Percentiles rank a stretch among this genome's conserved stretches.
Conservation (phyloP, 768 basidiomycete species). For the Naganishia friedmannii region DNA sequence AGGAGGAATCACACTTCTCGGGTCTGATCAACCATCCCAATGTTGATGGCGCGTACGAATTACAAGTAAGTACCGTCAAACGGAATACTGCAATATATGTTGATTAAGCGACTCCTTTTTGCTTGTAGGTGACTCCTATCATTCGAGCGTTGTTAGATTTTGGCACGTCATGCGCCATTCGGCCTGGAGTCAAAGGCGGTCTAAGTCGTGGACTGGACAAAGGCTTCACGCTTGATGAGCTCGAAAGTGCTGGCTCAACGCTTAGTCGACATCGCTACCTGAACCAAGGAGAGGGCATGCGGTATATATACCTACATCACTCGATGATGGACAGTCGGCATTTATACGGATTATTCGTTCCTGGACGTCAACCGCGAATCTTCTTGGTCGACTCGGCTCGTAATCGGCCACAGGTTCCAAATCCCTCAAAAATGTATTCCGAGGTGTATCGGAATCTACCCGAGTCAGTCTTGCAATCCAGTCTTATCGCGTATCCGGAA, state of each 20-base stretch:
- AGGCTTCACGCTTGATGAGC: constrained; percentile 78
- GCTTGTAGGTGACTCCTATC: constrained; percentile 69
- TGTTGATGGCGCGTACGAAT: constrained; percentile 90
- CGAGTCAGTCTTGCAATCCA: constrained; percentile 53
- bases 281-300: constrained; percentile 64
- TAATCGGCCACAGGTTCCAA: constrained; percentile 75
- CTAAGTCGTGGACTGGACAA: constrained; percentile 76
- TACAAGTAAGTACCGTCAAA: constrained; percentile 62
- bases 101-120: background rate
- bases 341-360: constrained; percentile 82
- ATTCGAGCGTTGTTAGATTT: constrained; percentile 76
- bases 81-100: background rate
- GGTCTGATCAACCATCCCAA: constrained; percentile 89
- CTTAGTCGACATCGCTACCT: constrained; percentile 70
- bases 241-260: constrained; percentile 64
- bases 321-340: constrained; percentile 72
- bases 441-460: constrained; percentile 61
- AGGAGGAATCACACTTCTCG: constrained; percentile 85
- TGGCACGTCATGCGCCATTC: constrained; percentile 74
- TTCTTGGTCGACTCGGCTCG: constrained; percentile 88
- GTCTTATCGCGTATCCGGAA: constrained; percentile 63
- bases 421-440: constrained; percentile 69
- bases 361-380: constrained; percentile 66
- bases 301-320: constrained; percentile 86
- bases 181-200: constrained; percentile 63